Evolutionary conservation across 768 basidiomycete species (phyloP), one percentile per base, ranked within the genome.

Genomic region (Calocybe cyanea): DNA sequence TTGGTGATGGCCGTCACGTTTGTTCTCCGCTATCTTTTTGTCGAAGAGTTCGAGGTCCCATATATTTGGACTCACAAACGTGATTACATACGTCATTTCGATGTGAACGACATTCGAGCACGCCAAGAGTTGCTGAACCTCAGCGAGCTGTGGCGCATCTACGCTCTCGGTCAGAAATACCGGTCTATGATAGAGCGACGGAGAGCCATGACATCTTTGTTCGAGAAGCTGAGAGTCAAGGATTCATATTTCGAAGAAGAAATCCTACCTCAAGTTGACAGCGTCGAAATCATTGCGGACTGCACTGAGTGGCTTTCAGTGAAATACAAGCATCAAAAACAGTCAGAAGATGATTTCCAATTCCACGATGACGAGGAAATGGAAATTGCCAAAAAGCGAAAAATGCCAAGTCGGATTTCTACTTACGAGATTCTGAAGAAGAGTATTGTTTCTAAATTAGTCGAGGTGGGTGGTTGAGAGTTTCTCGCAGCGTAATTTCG

Each of bases 11-110:
- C 93, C 2, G 88, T 98, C 48, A 81, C 85, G 1, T 79, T 75
- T 53, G 81, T 85, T 38, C 73, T 99, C 28, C 76, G 82, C 25
- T 89, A 82, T 61, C 73, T 98, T 44, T 94, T 98, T 64, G 66
- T 91, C 40, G 81, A 92, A 34, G 81, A 90, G 56, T 85, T 88
- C 52, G 96, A 99, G 63, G 94, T 97, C 6, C 92, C 96, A 0
- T 94, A 92, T 66, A 83, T 98, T 51, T 96, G 88, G 87, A 81
- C 83, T 14, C 92, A 97, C 71, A 90, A 89, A 57, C 79, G 89
- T 30, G 96, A 99, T 62, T 86, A 89, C 58, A 85, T 98, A 57
- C 81, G 83, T 37, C 80, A 87, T 62, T 89, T 88, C 63, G 87
- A 92, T 57, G 72, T 80, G 38, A 62, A 68, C 24, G 82, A 86